Evolutionary conservation across 1,284 basidiomycete genomes (phyloP), one percentile per base, ranked within the genome.

Genomic region (Puccinia coronata): DNA sequence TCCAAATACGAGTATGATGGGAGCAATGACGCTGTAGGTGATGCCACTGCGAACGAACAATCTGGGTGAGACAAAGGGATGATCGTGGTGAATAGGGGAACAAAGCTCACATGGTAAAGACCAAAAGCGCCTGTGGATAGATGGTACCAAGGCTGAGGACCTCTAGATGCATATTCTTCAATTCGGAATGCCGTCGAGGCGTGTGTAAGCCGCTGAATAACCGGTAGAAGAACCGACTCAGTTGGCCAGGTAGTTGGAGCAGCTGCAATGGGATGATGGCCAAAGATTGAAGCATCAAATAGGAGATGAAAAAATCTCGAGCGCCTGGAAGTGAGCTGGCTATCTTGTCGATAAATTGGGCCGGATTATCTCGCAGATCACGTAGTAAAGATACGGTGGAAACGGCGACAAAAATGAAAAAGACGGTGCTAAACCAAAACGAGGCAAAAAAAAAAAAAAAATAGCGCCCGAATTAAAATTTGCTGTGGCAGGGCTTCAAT

Each of bases 111-210:
- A 86, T 83, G 23, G 85, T 86, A 53, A 86, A 86, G 70, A 86
- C 84, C 63, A 86, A 84, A 51, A 86, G 81, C 25, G 86, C 85
- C 69, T 86, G 85, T 18, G 86, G 86, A 75, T 86, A 86, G 51
- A 86, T 82, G 57, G 84, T 86, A 39, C 85, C 84, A 74, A 85
- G 83, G 28, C 83, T 83, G 18, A 86, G 75, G n/a, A 82, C 84
- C 0, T 85, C 69, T 34, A 80, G 59, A 59, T 84, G 84, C 51
- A 84, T 82, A 65, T 85, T 84, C 41, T 85, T 84, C 49, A 84
- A 84, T 61, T 85, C 83, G 0, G 85, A 82, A 20, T 85, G 86
- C 12, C 85, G 86, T 25, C 80, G 70, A 0, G 84, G 84, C n/a
- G 55, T 76, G 34, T 83, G 83, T 0, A 85, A n/a, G 14, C 84